These are phyloP conservation scores for Aspergillus japonicus DNA, from an alignment of 2,329 filamentous ascomycete genomes.

Conservation along the genomic window DNA sequence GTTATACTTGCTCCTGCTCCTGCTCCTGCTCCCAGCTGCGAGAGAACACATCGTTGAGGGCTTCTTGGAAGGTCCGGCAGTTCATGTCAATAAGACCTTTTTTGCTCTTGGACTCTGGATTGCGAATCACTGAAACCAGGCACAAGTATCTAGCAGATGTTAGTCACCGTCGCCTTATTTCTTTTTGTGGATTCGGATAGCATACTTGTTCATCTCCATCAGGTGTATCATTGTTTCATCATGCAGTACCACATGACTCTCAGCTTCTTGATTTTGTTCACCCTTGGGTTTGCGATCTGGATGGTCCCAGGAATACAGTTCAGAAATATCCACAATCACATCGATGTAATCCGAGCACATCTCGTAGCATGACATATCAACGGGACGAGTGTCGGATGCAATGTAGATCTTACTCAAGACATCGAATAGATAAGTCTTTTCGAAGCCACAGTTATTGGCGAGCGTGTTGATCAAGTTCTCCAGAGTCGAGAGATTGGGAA, in stretches of 20 bases:
- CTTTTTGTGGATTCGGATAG: neutral
- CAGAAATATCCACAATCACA: constrained; percentile 93
- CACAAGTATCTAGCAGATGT: constrained; percentile 55
- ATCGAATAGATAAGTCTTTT: constrained; percentile 98
- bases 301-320: constrained; percentile 81
- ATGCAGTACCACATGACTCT: constrained; percentile 63
- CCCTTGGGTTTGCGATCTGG: constrained; percentile 42
- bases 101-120: constrained; percentile 63
- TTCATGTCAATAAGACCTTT: constrained; percentile 67
- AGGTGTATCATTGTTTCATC: constrained; percentile 63
- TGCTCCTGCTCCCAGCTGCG: constrained; percentile 46
- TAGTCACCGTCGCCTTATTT: constrained; percentile 7
- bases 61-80: constrained; percentile 62
- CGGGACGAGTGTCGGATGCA: constrained; percentile 87
- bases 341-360: constrained; percentile 99
- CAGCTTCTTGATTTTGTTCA: constrained; percentile 54
- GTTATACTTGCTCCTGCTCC: constrained; percentile 12
- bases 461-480: constrained; percentile 93
- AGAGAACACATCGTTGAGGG: constrained; percentile 61
- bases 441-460: constrained; percentile 88
- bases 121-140: constrained; percentile 64
- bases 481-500: constrained; percentile 86
- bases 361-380: constrained; percentile 94
- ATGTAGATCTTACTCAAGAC: constrained; percentile 98
- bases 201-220: constrained; percentile 66